Conservation (phyloP, 2,329 filamentous ascomycete genomes). For the Exophiala aquamarina region DNA sequence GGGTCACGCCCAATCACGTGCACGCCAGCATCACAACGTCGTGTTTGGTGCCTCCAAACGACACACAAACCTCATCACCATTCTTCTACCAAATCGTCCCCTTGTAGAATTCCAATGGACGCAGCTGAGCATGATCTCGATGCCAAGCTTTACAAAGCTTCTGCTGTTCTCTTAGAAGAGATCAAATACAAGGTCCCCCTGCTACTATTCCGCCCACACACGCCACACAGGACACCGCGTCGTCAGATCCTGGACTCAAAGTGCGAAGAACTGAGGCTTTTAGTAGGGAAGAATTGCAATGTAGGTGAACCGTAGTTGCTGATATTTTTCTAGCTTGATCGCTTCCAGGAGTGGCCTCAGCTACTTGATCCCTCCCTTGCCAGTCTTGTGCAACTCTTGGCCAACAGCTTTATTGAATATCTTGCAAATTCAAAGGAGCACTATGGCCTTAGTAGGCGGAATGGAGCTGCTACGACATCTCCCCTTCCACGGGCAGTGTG, state of each 20-base stretch:
- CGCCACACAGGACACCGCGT: conserved; percentile 19
- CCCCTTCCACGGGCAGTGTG: conserved; percentile 71
- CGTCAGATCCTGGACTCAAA: conserved; percentile 10
- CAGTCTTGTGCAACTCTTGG: conserved; percentile 70
- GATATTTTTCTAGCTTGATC: conserved; percentile 60
- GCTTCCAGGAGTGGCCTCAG: conserved; percentile 94
- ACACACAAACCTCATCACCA: background rate
- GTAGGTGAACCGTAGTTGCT: background rate
- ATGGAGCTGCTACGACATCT: conserved; percentile 37
- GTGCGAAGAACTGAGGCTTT: conserved; percentile 18
- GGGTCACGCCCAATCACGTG: too few relatives aligned
- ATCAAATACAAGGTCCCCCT: conserved; percentile 42
- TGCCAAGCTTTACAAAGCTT: conserved; percentile 47
- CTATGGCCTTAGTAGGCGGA: conserved; percentile 30
- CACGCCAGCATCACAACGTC: too few relatives aligned
- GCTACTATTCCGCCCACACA: conserved; percentile 32
- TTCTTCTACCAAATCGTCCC: background rate
- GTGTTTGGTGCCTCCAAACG: too few relatives aligned
- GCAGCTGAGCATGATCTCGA: conserved; percentile 43
- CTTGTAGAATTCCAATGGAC: conserved; percentile 37
- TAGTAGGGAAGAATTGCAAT: conserved; percentile 19
- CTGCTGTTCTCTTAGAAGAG: conserved; percentile 44
- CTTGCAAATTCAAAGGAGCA: conserved; percentile 27
- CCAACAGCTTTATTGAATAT: conserved; percentile 66
- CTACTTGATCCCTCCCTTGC: conserved; percentile 83